Base-by-base conservation (phyloP, 371 early-diverging fungal species). In the Mucor lusitanicus region DNA sequence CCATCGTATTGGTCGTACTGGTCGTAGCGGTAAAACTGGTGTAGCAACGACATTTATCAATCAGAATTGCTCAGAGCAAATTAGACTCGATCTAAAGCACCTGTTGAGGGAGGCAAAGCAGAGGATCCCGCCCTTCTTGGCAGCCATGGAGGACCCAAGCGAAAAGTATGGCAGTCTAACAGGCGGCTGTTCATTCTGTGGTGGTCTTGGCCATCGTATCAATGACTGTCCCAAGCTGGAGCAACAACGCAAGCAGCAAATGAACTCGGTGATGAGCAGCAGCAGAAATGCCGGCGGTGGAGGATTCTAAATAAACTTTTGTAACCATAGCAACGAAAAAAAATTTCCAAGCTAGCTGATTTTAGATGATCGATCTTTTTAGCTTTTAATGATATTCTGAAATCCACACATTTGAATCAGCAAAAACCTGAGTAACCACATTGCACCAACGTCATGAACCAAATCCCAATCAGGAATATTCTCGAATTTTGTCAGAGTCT, bases 1-100 rank as follows among this genome's bases (percentile, higher is more conserved):
- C 7, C 99, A 99, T 84, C 86, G 99, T 59, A 98, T 99, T 68
- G 99, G 99, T 66, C 90, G 99, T 80, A 99, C 99, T n/a, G 99
- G 99, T 67, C 95, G 99, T 69, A 93, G 94, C 12, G 98, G 98
- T 12, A 94, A 94, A 76, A 96, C 97, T 0, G 99, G 99, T 54
- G 83, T 94, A 3, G 95, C 99, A 0, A 95, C 97, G 0, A 98
- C 99, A 3, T 99, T 98, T 81, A 95, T 99, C 72, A 95, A 95
- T 71, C 89, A 85, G 48, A 84, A 88, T 30, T 90, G 90, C 46
- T 91, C 94, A 1, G 92, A 94, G 67, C 95, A 95, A 63, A 94
- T 97, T 67, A 80, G 95, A 69, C 76, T 95, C 25, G 98, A 96
- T 82, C 82, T 99, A 64, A 96, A 97, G 76, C 94, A 97, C 64